phyloP scores from a whole-genome alignment of 1,139 yeast genomes.

The Yamadazyma atlantica region DNA sequence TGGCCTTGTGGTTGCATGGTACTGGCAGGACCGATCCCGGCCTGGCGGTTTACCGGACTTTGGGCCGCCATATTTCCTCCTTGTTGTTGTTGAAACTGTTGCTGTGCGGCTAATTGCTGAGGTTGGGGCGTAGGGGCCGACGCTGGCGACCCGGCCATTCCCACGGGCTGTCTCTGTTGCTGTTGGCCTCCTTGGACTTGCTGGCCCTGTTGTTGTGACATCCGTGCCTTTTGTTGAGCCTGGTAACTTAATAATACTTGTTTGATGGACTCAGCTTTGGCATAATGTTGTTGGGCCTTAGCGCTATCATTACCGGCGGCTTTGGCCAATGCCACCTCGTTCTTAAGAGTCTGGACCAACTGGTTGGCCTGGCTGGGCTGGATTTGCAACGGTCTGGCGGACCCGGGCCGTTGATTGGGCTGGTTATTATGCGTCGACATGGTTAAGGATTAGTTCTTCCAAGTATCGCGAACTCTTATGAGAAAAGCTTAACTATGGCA shows the following conservation, averaged over 20 bases:
- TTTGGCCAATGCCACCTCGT: slow-evolving; percentile 64
- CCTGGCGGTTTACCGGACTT: not conserved
- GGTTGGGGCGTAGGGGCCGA: slow-evolving; percentile 4
- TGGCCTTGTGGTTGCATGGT: slow-evolving; percentile 1
- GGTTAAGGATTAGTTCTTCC: slow-evolving; percentile 1
- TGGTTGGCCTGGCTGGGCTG: slow-evolving; percentile 63
- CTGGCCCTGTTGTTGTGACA: slow-evolving; percentile 12
- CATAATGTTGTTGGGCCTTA: slow-evolving; percentile 67
- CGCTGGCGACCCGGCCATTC: slow-evolving; percentile 2
- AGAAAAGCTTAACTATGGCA: no score
- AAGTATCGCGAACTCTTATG: no score
- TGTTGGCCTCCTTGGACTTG: slow-evolving; percentile 1
- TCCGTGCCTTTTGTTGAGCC: slow-evolving; percentile 35
- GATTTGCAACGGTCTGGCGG: slow-evolving; percentile 27
- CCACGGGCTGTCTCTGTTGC: slow-evolving; percentile 5
- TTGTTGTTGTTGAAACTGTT: slow-evolving; percentile 1
- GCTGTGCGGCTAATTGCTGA: slow-evolving; percentile 1
- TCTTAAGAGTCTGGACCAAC: slow-evolving; percentile 57
- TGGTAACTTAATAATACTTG: slow-evolving; percentile 44
- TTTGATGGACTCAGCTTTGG: slow-evolving; percentile 67
- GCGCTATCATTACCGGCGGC: slow-evolving; percentile 53
- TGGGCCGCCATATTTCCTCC: not conserved
- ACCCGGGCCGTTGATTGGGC: slow-evolving; percentile 6
- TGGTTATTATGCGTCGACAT: slow-evolving; percentile 11
- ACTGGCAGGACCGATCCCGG: not conserved